phyloP scores from a whole-genome alignment of 2,329 filamentous ascomycete species.

The Erysiphe neolycopersici region DNA sequence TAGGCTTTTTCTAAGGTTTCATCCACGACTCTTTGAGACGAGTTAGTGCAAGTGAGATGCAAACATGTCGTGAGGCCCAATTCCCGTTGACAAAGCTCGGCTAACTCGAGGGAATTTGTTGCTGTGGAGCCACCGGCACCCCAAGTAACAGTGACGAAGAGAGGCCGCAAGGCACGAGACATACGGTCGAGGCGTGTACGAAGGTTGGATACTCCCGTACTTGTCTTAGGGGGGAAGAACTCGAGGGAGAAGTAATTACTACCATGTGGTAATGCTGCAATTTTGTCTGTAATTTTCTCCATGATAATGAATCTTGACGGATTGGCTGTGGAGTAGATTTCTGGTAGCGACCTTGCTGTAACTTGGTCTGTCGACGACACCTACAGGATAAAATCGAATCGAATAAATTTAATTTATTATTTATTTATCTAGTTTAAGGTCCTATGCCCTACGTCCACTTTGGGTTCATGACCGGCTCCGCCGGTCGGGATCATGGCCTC shows the following conservation, averaged over 20 bases:
- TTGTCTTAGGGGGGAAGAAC: slow-evolving; percentile 96
- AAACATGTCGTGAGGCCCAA: slow-evolving; percentile 81
- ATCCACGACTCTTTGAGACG: slow-evolving; percentile 68
- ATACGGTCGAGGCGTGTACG: slow-evolving; percentile 84
- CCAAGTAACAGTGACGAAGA: slow-evolving; percentile 97
- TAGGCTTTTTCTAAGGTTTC: slow-evolving; percentile 78
- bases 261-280: slow-evolving; percentile 61
- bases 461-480: too few species aligned
- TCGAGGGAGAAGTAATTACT: slow-evolving; percentile 84
- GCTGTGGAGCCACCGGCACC: slow-evolving; percentile 85
- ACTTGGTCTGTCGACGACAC: too few species aligned
- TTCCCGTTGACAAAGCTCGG: slow-evolving; percentile 83
- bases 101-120: slow-evolving; percentile 72
- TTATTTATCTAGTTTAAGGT: too few species aligned
- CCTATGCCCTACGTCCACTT: too few species aligned
- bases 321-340: too few species aligned
- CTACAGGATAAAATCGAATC: too few species aligned
- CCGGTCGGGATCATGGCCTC: too few species aligned
- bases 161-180: slow-evolving; percentile 66
- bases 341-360: too few species aligned
- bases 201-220: slow-evolving; percentile 85
- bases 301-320: slow-evolving; percentile 2
- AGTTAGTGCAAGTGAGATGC: slow-evolving; percentile 93
- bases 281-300: slow-evolving; percentile 84
- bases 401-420: too few species aligned